phyloP scores from a whole-genome alignment of 2,329 filamentous ascomycete species.

The Botryotinia globosa region DNA sequence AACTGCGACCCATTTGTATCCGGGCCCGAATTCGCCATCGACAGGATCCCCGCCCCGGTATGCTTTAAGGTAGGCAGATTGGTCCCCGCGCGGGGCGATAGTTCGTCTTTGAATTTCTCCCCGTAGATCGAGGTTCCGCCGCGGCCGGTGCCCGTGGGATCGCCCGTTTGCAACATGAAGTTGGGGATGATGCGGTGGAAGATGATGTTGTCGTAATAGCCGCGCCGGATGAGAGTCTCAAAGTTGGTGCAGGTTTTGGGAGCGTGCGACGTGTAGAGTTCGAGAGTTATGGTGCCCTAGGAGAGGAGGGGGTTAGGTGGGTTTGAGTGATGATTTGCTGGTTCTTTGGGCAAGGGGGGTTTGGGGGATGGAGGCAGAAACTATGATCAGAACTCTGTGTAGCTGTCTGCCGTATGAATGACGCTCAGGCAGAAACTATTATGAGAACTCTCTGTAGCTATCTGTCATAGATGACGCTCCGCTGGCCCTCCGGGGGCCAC shows the following conservation, averaged over 20 bases:
- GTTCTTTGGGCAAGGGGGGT: not conserved
- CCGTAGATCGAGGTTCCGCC: conserved; percentile 90
- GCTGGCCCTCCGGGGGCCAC: not conserved
- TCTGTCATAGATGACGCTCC: not conserved
- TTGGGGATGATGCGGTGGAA: conserved; percentile 94
- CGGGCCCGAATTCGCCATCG: conserved; percentile 93
- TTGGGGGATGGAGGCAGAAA: not conserved
- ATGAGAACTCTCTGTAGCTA: not conserved
- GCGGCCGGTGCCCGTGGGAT: conserved; percentile 89
- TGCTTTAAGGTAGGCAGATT: conserved; percentile 67
- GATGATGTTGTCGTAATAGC: conserved; percentile 82
- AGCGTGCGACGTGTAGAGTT: conserved; percentile 87
- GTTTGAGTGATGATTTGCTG: not conserved
- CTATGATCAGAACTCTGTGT: not conserved
- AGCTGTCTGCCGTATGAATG: not conserved
- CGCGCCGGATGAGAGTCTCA: conserved; percentile 69
- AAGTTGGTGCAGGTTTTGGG: conserved; percentile 89
- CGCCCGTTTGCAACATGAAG: conserved; percentile 96
- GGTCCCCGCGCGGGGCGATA: conserved; percentile 50
- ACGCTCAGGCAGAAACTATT: not conserved
- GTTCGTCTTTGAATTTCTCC: conserved; percentile 92
- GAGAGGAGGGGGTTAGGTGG: not conserved
- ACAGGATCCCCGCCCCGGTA: conserved; percentile 88
- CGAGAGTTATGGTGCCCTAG: conserved; percentile 78
- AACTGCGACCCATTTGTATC: conserved; percentile 96